These are phyloP conservation scores for Monilinia vaccinii-corymbosi DNA, from an alignment of 2,329 filamentous ascomycete species.

Conservation along the genomic window DNA sequence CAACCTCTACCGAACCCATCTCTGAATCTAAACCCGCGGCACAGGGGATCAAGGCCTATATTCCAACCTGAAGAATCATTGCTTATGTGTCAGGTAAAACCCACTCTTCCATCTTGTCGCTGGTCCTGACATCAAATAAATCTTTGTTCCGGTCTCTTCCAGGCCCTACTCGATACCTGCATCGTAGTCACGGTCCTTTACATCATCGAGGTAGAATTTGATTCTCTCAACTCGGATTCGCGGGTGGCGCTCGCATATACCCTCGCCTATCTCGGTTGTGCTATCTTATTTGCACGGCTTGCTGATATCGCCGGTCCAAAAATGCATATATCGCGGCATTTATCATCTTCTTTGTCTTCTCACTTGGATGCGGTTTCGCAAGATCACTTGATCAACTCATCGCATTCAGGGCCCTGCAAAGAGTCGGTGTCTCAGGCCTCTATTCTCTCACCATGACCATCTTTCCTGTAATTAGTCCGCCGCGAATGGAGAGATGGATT, in stretches of 20 bases:
- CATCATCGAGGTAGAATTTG: conserved; percentile 44
- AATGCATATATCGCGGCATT: conserved; percentile 30
- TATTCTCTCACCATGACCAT: conserved; percentile 23
- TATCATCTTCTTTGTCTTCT: conserved; percentile 46
- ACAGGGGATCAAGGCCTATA: neutral
- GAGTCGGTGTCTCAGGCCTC: conserved; percentile 33
- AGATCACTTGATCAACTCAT: conserved; percentile 34
- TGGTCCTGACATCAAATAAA: conserved; percentile 25
- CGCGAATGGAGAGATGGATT: conserved; percentile 34
- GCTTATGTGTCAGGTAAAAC: neutral
- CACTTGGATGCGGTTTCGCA: conserved; percentile 44
- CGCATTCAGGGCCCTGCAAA: conserved; percentile 26
- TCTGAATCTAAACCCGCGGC: neutral
- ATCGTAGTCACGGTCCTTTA: conserved; percentile 52
- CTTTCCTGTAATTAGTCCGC: conserved; percentile 41
- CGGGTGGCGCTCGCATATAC: conserved; percentile 49
- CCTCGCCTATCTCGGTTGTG: conserved; percentile 34
- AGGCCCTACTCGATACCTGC: conserved; percentile 51
- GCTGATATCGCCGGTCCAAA: conserved; percentile 25
- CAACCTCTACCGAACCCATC: neutral
- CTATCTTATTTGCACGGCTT: conserved; percentile 43
- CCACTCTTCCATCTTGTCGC: neutral
- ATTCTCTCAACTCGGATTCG: conserved; percentile 37
- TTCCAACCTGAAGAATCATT: neutral
- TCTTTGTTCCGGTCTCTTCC: conserved; percentile 43